Evolutionary conservation across 1,284 basidiomycete genomes (phyloP).

Genomic region (Cutaneotrichosporon curvatum): DNA sequence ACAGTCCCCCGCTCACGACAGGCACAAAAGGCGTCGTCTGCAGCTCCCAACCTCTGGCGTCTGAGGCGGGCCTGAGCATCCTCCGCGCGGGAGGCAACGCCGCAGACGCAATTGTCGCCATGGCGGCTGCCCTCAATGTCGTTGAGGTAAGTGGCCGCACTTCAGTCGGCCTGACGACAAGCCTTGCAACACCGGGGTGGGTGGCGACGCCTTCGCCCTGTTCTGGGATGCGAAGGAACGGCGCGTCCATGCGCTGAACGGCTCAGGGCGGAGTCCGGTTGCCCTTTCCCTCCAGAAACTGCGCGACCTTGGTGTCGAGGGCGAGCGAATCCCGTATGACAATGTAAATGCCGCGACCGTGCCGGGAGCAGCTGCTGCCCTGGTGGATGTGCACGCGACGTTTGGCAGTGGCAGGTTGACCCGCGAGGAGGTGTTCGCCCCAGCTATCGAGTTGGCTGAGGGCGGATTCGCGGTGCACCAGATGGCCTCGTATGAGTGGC

Average conservation of each 20-base stretch:
- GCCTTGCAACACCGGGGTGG: constrained; percentile 27
- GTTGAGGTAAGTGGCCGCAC: constrained; percentile 67
- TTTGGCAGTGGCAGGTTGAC: constrained; percentile 72
- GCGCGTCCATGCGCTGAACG: constrained; percentile 57
- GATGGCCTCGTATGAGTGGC: constrained; percentile 24
- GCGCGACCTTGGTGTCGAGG: constrained; percentile 58
- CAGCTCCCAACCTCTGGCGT: constrained; percentile 76
- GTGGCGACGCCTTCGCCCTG: constrained; percentile 74
- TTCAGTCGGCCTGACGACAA: not conserved
- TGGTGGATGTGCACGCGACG: constrained; percentile 73
- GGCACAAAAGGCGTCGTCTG: constrained; percentile 78
- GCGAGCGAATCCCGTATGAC: constrained; percentile 53
- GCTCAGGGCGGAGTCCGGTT: constrained; percentile 67
- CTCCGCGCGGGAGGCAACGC: constrained; percentile 81
- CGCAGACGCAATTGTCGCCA: constrained; percentile 70
- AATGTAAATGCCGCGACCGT: constrained; percentile 85
- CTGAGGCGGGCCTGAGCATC: constrained; percentile 75
- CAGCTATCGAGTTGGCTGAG: constrained; percentile 72
- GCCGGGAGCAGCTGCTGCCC: constrained; percentile 81
- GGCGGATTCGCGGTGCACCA: constrained; percentile 61
- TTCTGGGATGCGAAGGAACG: constrained; percentile 79
- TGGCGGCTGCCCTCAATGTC: constrained; percentile 77
- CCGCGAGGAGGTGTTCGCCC: constrained; percentile 66
- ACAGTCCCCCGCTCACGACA: constrained; percentile 65
- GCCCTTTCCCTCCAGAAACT: constrained; percentile 68